Evolutionary conservation across 257 asterid species (phyloP).

Genomic region (Sherardia arvensis): DNA sequence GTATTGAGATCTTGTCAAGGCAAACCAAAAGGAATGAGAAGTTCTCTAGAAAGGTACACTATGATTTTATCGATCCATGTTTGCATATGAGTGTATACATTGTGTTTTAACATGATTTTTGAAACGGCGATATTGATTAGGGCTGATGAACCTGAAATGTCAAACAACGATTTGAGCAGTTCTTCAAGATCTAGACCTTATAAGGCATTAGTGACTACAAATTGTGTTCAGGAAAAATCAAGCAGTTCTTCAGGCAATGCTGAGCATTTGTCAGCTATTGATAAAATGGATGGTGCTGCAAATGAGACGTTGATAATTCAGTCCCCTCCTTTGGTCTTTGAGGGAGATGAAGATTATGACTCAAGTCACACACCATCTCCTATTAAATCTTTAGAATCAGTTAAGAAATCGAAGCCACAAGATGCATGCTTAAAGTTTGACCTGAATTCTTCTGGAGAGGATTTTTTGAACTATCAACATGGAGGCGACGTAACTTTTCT

Average conservation of each 20-base stretch:
- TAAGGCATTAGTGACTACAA: slow-evolving; percentile 11
- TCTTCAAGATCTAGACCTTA: slow-evolving; percentile 14
- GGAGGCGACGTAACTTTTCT: slow-evolving; percentile 26
- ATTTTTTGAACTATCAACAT: slow-evolving; percentile 20
- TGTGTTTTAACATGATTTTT: not conserved
- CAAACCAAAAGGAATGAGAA: slow-evolving; percentile 20
- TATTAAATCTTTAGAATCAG: slow-evolving; percentile 16
- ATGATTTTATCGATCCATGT: not conserved
- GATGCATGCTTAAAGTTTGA: slow-evolving; percentile 15
- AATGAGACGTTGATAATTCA: not conserved
- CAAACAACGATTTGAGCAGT: slow-evolving; percentile 14
- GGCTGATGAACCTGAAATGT: slow-evolving; percentile 19
- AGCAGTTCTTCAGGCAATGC: slow-evolving; percentile 23
- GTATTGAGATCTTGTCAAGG: slow-evolving; percentile 34
- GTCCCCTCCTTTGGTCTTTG: slow-evolving; percentile 13
- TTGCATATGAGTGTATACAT: not conserved
- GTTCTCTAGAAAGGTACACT: slow-evolving; percentile 26
- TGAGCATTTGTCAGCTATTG: slow-evolving; percentile 26
- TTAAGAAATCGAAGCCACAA: slow-evolving; percentile 6
- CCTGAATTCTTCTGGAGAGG: slow-evolving; percentile 15
- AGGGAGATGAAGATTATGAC: slow-evolving; percentile 22
- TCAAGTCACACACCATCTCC: slow-evolving; percentile 10
- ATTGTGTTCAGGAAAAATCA: slow-evolving; percentile 10
- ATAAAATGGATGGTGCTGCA: slow-evolving; percentile 1
- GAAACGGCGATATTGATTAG: slow-evolving; percentile 22